Base-by-base conservation (phyloP, 1,284 basidiomycete species). In the Rhodotorula sp. region DNA sequence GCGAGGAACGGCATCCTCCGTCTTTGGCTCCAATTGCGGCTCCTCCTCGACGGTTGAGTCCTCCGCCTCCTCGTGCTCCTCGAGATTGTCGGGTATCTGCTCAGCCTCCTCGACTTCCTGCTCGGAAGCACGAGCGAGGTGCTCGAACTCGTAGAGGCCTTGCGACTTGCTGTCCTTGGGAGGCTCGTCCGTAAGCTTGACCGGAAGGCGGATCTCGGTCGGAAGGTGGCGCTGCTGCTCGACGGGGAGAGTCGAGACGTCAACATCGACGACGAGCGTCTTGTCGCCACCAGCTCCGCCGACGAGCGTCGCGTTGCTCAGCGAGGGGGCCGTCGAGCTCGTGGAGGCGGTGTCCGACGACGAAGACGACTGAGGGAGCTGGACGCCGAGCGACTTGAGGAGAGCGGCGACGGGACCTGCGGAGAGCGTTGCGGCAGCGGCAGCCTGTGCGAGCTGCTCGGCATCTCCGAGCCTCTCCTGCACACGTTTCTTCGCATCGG, bases 181-280 rank as follows among this genome's bases (percentile, higher is more conserved):
- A 47, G 37, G 47, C 4, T 22, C 51, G 30, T 63, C 56, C 31
- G 22, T 2, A 10, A 53, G 20, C 26, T 34, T 7, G 55, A 56
- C 37, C 9, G 64, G 64, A 18, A 66, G 52, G 51, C 34, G 52
- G 26, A 67, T 48, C 53, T 57, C 54, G 48, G 20, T 10, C 48
- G 37, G 55, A 8, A 52, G 46, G 16, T 31, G 34, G n/a, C 55
- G 24, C 37, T 11, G 15, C n/a, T 26, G 34, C 37, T 26, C 34
- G 37, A 40, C 13, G 16, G 30, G 11, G 30, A 46, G 44, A 30
- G 13, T 31, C 31, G 28, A 62, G 26, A 70, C 59, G 40, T 67
- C 70, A 46, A 73, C 66, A 26, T 73, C 73, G 16, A 71, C 63
- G 18, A 64, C 40, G 59, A 68, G 50, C 20, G 71, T 73, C 59